phyloP scores from a whole-genome alignment of 768 basidiomycete genomes.

The Boletus vermiculosoides region DNA sequence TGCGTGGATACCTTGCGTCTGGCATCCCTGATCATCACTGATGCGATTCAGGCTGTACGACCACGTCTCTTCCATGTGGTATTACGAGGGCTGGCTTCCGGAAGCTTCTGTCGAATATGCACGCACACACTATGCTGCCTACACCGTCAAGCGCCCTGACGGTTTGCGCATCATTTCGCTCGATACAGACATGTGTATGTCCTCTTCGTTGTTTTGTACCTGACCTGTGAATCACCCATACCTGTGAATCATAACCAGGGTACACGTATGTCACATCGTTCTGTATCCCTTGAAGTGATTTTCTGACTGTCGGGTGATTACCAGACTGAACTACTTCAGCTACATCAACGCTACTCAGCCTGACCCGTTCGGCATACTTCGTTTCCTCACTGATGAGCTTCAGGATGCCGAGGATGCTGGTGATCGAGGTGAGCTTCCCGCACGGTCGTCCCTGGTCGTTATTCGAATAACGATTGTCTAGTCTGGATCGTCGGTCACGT shows the following conservation, averaged over 20 bases:
- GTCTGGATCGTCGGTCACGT: constrained; percentile 55
- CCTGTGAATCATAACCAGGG: constrained; percentile 21
- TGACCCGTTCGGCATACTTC: constrained; percentile 49
- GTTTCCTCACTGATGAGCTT: constrained; percentile 51
- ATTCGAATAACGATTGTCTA: constrained; percentile 8
- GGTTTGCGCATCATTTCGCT: constrained; percentile 50
- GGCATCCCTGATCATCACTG: not conserved
- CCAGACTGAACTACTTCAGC: constrained; percentile 44
- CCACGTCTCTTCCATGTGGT: constrained; percentile 46
- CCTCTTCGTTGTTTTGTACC: not conserved
- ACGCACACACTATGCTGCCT: constrained; percentile 47
- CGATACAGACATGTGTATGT: constrained; percentile 50
- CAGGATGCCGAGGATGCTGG: constrained; percentile 52
- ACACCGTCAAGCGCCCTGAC: constrained; percentile 42
- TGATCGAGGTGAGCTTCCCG: constrained; percentile 36
- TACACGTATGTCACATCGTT: constrained; percentile 29
- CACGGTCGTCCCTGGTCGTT: not conserved
- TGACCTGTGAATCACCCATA: not conserved
- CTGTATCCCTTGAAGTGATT: not conserved
- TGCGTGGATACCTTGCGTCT: constrained; percentile 3
- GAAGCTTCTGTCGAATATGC: constrained; percentile 38
- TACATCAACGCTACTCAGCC: constrained; percentile 47
- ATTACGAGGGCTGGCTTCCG: constrained; percentile 46
- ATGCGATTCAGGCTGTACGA: constrained; percentile 44
- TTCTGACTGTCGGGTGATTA: not conserved